These are phyloP conservation scores for Tylopilus cervinicoccineus DNA, from an alignment of 768 basidiomycete species.

Conservation along the genomic window DNA sequence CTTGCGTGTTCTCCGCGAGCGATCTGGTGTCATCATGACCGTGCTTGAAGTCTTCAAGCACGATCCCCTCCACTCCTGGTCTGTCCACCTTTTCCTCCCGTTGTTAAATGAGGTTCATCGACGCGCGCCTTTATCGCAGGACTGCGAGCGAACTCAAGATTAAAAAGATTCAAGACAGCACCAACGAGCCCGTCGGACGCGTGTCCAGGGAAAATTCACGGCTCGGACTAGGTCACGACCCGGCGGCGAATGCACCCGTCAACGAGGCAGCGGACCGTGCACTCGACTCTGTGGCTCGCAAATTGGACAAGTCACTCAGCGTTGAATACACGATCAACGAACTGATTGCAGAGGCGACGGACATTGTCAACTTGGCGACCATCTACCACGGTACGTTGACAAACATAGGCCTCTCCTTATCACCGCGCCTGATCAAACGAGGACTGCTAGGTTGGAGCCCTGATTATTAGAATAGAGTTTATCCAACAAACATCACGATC, in stretches of 20 bases:
- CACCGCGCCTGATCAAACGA: not conserved
- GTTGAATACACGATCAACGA: conserved; percentile 94
- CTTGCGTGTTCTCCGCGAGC: conserved; percentile 80
- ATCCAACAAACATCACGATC: not conserved
- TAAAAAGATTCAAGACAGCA: conserved; percentile 53
- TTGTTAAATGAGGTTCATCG: not conserved
- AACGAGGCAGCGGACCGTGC: conserved; percentile 92
- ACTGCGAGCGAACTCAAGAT: conserved; percentile 76
- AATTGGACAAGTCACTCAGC: conserved; percentile 80
- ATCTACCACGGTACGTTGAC: conserved; percentile 67
- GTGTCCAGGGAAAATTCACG: conserved; percentile 24
- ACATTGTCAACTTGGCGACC: conserved; percentile 66
- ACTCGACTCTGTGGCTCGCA: conserved; percentile 70
- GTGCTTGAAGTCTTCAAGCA: conserved; percentile 96
- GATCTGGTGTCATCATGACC: conserved; percentile 86
- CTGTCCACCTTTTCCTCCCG: conserved; percentile 17
- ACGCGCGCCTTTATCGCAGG: conserved; percentile 39
- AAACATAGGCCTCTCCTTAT: not conserved
- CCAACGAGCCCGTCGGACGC: conserved; percentile 24
- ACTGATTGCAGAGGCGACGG: conserved; percentile 85
- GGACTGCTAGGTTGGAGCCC: conserved; percentile 40
- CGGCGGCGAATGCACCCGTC: conserved; percentile 52
- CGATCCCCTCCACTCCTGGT: conserved; percentile 95
- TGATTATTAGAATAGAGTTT: conserved; percentile 25
- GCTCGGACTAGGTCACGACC: conserved; percentile 55